Evolutionary conservation across 148 eudicot genomes (phyloP).

Genomic region (Suaeda aralocaspica): DNA sequence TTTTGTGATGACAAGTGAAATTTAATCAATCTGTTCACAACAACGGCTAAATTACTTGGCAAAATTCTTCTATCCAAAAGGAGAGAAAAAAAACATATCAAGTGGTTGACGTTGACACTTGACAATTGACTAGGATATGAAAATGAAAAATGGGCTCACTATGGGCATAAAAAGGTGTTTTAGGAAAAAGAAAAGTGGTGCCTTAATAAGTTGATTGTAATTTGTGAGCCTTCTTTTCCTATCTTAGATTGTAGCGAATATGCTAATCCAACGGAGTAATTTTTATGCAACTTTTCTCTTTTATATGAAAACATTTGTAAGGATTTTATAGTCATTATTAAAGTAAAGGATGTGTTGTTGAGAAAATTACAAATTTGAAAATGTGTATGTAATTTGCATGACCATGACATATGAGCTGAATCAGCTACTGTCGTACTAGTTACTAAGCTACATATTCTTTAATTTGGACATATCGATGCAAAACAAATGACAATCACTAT

Average conservation of each 20-base stretch:
- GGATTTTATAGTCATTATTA: not conserved
- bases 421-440: not conserved
- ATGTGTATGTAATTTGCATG: not conserved
- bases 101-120: constrained; percentile 1
- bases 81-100: not conserved
- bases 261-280: constrained; percentile 25
- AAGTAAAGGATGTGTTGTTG: not conserved
- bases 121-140: too few species aligned
- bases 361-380: not conserved
- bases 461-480: too few species aligned
- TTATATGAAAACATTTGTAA: not conserved
- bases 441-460: too few species aligned
- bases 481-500: too few species aligned
- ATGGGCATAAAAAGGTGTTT: not conserved
- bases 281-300: not conserved
- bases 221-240: not conserved
- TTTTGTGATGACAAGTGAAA: too few species aligned
- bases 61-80: too few species aligned
- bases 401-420: not conserved
- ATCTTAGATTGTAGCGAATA: constrained; percentile 1
- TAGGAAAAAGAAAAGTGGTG: not conserved
- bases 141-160: too few species aligned
- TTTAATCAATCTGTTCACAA: too few species aligned
- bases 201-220: not conserved
- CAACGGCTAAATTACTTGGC: too few species aligned